These are phyloP conservation scores for Tephrocybe rancida DNA, from an alignment of 768 basidiomycete species.

Conservation along the genomic window DNA sequence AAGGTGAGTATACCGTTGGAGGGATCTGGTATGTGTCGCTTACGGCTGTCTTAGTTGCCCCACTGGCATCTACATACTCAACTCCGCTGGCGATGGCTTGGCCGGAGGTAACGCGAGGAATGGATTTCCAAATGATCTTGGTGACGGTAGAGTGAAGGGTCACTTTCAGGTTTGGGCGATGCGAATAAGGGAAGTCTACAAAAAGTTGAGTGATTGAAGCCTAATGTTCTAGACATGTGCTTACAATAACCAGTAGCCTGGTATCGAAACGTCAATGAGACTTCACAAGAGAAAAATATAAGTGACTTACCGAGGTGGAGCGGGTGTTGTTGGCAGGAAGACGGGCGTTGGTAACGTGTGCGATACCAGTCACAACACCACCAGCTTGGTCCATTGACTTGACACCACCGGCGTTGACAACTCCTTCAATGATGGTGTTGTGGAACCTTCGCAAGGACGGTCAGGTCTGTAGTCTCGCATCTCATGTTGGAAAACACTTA, in stretches of 20 bases:
- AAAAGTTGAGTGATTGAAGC: too few species aligned
- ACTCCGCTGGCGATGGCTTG: neutral
- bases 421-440: neutral
- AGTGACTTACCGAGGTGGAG: too few species aligned
- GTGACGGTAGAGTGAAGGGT: neutral
- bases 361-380: neutral
- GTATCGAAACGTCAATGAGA: too few species aligned
- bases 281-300: neutral
- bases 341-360: neutral
- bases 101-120: neutral
- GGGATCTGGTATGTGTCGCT: neutral
- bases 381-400: neutral
- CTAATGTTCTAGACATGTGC: neutral
- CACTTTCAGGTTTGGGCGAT: neutral
- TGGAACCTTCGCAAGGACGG: too few species aligned
- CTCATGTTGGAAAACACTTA: too few species aligned
- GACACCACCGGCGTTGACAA: neutral
- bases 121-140: neutral
- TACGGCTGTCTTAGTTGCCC: neutral
- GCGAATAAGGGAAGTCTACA: too few species aligned
- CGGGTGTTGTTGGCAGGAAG: neutral
- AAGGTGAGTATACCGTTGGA: neutral
- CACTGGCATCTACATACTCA: neutral
- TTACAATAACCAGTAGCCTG: neutral
- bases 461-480: too few species aligned